Percentiles rank a stretch among this genome's conserved stretches.
phyloP scores from a whole-genome alignment of 2,329 filamentous ascomycete species.

The Xylaria sp. region DNA sequence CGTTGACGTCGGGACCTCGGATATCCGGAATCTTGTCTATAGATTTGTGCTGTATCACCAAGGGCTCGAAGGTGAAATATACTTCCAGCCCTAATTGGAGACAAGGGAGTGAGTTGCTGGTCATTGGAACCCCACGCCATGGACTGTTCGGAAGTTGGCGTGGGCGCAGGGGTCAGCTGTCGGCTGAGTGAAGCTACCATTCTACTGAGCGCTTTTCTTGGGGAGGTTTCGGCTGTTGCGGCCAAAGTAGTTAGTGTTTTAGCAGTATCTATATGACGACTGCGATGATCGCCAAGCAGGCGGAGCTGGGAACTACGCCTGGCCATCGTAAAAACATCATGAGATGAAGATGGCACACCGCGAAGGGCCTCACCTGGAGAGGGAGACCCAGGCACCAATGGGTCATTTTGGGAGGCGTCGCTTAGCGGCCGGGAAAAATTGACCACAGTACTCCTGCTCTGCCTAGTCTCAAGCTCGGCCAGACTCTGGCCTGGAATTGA shows the following conservation, averaged over 20 bases:
- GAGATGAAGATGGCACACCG: constrained; percentile 33
- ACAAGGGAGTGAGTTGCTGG: constrained; percentile 19
- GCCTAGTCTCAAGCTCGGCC: constrained; percentile 13
- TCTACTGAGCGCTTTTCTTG: constrained; percentile 30
- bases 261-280: constrained; percentile 30
- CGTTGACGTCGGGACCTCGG: constrained; percentile 10
- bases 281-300: constrained; percentile 33
- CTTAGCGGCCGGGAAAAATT: constrained; percentile 42
- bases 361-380: constrained; percentile 36
- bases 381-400: constrained; percentile 32
- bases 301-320: constrained; percentile 23
- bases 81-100: constrained; percentile 38
- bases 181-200: constrained; percentile 34
- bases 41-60: constrained; percentile 39
- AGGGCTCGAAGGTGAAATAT: constrained; percentile 41
- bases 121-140: constrained; percentile 11
- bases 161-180: constrained; percentile 25
- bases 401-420: constrained; percentile 30
- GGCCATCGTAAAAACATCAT: constrained; percentile 36
- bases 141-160: constrained; percentile 8
- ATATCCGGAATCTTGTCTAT: constrained; percentile 29
- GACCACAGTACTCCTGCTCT: constrained; percentile 21
- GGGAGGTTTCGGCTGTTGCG: not conserved
- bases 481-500: not conserved
- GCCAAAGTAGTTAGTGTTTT: constrained; percentile 28